phyloP scores from a whole-genome alignment of 345 rosid genomes.

The Kernera saxatilis region DNA sequence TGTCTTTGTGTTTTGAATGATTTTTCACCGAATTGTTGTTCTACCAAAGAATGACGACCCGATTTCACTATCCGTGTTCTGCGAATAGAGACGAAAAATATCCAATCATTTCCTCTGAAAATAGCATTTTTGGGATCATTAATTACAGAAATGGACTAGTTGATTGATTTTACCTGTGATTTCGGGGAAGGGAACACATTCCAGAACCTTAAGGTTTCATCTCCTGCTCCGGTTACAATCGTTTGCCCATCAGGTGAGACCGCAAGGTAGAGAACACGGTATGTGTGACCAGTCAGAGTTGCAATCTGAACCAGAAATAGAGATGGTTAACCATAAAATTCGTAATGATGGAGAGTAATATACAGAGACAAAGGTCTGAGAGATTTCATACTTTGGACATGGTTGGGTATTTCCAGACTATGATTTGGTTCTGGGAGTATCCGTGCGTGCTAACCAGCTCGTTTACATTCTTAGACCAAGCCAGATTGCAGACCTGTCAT shows the following conservation, averaged over 20 bases:
- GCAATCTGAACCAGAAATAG: constrained; percentile 63
- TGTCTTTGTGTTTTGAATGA: neutral
- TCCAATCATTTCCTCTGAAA: neutral
- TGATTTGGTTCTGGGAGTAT: constrained; percentile 95
- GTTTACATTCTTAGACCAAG: constrained; percentile 95
- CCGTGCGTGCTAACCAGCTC: constrained; percentile 98
- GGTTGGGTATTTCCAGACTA: constrained; percentile 94
- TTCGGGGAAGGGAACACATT: constrained; percentile 93
- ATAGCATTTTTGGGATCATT: neutral
- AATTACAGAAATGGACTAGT: neutral
- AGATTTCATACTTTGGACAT: constrained; percentile 80
- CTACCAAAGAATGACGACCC: constrained; percentile 81
- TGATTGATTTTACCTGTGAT: constrained; percentile 53
- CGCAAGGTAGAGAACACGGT: constrained; percentile 92
- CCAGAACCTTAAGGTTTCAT: constrained; percentile 97
- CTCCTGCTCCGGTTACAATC: constrained; percentile 98
- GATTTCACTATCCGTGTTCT: constrained; percentile 80
- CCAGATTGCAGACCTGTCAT: constrained; percentile 91
- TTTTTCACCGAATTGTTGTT: constrained; percentile 31
- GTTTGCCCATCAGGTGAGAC: constrained; percentile 99
- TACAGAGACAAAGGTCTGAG: neutral
- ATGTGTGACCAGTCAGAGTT: constrained; percentile 91
- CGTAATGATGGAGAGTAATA: neutral
- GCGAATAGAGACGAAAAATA: constrained; percentile 14
- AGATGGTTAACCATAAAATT: neutral